Base-by-base conservation (phyloP, 129 eudicot species). In the Tanacetum coccineum region DNA sequence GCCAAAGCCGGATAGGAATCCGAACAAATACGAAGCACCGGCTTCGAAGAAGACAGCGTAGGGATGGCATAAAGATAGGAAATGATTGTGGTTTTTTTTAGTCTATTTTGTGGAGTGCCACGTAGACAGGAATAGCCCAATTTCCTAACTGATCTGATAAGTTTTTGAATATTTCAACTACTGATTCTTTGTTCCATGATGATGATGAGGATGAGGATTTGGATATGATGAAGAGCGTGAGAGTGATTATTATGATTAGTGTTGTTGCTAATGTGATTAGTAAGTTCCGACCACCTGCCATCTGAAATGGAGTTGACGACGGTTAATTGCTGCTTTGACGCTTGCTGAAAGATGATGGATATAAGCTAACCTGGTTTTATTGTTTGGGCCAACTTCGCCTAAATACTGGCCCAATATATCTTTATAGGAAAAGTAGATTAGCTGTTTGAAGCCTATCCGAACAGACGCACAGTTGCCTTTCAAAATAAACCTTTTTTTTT, bases 101-200 rank as follows among this genome's bases (percentile, higher is more conserved):
- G n/a, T n/a, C n/a, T n/a, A n/a, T n/a, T n/a, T n/a, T n/a, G 81
- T 91, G 97, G 30, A 87, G 32, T 9, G 68, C 87, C 14, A 91
- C 85, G 74, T 91, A 91, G 59, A 80, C 96, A 9, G 96, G 97
- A 21, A 91, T 87, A 42, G 97, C 96, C 97, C 97, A 91, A 57
- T 52, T 53, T 1, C 97, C 97, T 64, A 91, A 60, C 52, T 83
- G 82, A 79, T 87, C 95, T 25, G 84, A 74, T 81, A 85, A 76
- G 45, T 70, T 51, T 63, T 45, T 68, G 71, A 91, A 70, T 78
- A 76, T 44, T 52, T 75, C 74, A 36, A 85, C 67, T n/a, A 78
- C 49, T 8, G 73, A 78, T 19, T 78, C 81, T 68, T 81, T 81
- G 76, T 86, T 74, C 59, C 68, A 45, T 46, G 72, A 61, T 22